Conservation (phyloP, 1,284 basidiomycete species). For the Schizophyllum amplum region DNA sequence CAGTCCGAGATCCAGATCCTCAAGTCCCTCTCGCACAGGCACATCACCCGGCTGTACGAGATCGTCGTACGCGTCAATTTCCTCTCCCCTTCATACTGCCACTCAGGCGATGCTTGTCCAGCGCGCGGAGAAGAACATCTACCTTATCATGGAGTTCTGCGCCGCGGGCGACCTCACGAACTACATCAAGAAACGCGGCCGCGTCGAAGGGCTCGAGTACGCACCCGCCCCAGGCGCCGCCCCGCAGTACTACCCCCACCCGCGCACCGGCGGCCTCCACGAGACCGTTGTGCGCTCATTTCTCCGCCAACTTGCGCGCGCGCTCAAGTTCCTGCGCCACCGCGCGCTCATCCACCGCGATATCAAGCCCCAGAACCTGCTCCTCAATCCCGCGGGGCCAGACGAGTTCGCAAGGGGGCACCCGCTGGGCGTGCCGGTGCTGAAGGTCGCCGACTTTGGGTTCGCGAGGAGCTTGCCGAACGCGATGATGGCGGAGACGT, state of each 20-base stretch:
- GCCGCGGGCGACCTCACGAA: slow-evolving; percentile 92
- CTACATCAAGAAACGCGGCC: slow-evolving; percentile 92
- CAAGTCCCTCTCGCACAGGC: slow-evolving; percentile 87
- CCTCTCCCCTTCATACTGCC: neutral
- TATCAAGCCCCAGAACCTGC: slow-evolving; percentile 95
- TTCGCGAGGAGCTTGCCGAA: slow-evolving; percentile 92
- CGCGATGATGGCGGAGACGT: slow-evolving; percentile 92
- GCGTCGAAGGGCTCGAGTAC: slow-evolving; percentile 80
- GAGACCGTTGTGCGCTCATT: slow-evolving; percentile 91
- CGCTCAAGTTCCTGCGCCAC: slow-evolving; percentile 86
- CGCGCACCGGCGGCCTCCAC: slow-evolving; percentile 82
- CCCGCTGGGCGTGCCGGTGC: slow-evolving; percentile 86
- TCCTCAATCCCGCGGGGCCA: slow-evolving; percentile 77
- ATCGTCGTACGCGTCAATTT: slow-evolving; percentile 61
- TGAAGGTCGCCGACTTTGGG: slow-evolving; percentile 97
- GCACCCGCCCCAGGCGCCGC: slow-evolving; percentile 57
- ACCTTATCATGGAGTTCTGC: slow-evolving; percentile 97
- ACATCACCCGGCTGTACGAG: slow-evolving; percentile 90
- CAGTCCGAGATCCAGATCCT: slow-evolving; percentile 97
- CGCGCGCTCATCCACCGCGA: slow-evolving; percentile 93
- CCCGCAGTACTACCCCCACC: slow-evolving; percentile 84
- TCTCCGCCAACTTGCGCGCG: slow-evolving; percentile 86
- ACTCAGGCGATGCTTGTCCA: slow-evolving; percentile 25
- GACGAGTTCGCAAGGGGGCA: slow-evolving; percentile 81
- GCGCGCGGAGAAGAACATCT: slow-evolving; percentile 92